Conservation (phyloP, 2,329 filamentous ascomycete genomes). For the Fusarium humuli region DNA sequence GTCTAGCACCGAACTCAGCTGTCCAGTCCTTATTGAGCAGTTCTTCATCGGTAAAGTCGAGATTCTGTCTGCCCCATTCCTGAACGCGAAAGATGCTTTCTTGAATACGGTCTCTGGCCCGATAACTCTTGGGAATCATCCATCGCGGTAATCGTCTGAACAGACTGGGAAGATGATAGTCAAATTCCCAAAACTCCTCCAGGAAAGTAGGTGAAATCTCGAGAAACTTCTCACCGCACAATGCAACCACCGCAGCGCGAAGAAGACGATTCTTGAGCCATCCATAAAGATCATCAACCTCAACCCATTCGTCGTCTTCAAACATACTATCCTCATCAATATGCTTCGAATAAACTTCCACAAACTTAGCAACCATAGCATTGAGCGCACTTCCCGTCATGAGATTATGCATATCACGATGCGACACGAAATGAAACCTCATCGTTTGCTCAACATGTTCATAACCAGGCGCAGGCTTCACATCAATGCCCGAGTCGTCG, state of each 20-base stretch:
- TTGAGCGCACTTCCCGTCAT: slow-evolving; percentile 18
- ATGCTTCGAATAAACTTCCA: slow-evolving; percentile 8
- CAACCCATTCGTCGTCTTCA: slow-evolving; percentile 3
- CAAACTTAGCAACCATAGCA: slow-evolving; percentile 17
- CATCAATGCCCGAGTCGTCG: slow-evolving; percentile 24
- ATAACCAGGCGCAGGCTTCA: slow-evolving; percentile 24
- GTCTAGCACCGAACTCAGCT: slow-evolving; percentile 36
- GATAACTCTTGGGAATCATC: slow-evolving; percentile 33
- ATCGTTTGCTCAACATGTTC: slow-evolving; percentile 18
- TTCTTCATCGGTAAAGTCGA: slow-evolving; percentile 16
- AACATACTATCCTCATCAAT: slow-evolving; percentile 19
- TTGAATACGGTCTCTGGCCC: slow-evolving; percentile 23
- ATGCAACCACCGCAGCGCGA: slow-evolving; percentile 6
- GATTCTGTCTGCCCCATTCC: slow-evolving; percentile 1
- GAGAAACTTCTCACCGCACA: slow-evolving; percentile 32
- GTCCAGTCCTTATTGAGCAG: slow-evolving; percentile 38
- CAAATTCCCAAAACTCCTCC: slow-evolving; percentile 39
- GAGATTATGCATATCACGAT: slow-evolving; percentile 21
- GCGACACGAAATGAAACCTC: slow-evolving; percentile 29
- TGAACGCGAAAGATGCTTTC: slow-evolving; percentile 30
- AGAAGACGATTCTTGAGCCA: slow-evolving; percentile 26
- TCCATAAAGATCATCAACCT: slow-evolving; percentile 31
- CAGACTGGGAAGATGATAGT: slow-evolving; percentile 29
- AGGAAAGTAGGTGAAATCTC: slow-evolving; percentile 27
- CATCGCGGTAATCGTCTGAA: slow-evolving; percentile 36